Evolutionary conservation across 1,139 yeast genomes (phyloP), one percentile per base, ranked within the genome.

Genomic region (Sugiyamaella paludigena): DNA sequence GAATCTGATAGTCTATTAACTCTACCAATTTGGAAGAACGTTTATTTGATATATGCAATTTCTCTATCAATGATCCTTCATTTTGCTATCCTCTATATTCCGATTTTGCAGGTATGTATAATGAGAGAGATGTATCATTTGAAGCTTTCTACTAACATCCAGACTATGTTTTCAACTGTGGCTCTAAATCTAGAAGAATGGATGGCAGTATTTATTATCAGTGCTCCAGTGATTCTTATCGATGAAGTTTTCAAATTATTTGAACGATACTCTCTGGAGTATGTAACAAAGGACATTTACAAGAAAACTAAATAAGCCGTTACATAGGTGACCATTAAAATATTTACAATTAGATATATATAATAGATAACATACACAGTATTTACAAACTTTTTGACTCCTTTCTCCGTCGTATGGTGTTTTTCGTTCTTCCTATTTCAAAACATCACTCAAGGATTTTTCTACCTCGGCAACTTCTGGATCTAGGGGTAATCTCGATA

Each of bases 381-480:
- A 19, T 19, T 19, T 19, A 19, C 24, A 19, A 19, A 19, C 24
- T 19, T 19, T 5, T 19, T 19, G 24, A 19, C 24, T 19, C 5
- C 3, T 19, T 19, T 19, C n/a, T n/a, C 5, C 3, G 24, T 19
- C 24, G 24, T 19, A 19, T 19, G 24, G 5, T n/a, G 24, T 19
- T 19, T 19, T 19, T 19, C 24, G 3, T 19, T 5, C 24, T 19
- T 19, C 24, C 29, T 47, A 52, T 37, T 50, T 53, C 28, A 62
- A 48, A 26, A 54, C 58, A 24, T 54, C 43, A 33, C 51, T 55
- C 52, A 80, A 67, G 13, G 77, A 68, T 50, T 77, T 75, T 58
- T 82, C 84, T 32, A 83, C 68, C 48, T 72, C 70, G 35, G 73
- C 69, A 27, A 84, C 78, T 55, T 87, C 95, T 45, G 80, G 82